Evolutionary conservation across 805 yeast genomes (phyloP), one percentile per base, ranked within the genome.

Genomic region (Ogataea saltuana): DNA sequence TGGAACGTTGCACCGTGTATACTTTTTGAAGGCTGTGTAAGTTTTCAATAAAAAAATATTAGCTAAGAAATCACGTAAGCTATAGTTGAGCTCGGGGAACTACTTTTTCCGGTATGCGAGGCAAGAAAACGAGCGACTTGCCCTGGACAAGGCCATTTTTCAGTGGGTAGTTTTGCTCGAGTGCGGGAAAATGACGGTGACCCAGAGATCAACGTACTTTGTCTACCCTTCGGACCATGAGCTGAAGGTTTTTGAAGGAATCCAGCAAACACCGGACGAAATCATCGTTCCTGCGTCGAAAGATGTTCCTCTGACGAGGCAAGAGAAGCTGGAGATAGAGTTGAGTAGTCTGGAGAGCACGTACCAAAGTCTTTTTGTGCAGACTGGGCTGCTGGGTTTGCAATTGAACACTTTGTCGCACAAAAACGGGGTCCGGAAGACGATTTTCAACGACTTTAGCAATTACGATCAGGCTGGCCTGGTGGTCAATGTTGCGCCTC

Each of bases 401-500:
- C 49, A 43, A 36, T 30, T 42, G 35, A 33, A 39, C 36, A 26
- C 40, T 21, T 37, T 15, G 12, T 28, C n/a, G 19, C 23, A 36
- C 28, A 23, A 16, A 20, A 33, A 25, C 10, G 27, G 42, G 16
- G 10, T 9, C 18, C 34, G 38, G 17, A 45, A 35, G 21, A 50
- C 58, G 2, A 50, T 56, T 2, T 58, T 58, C 32, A 46, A 44
- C 29, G 56, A 57, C 22, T 49, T 48, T 22, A 35, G 34, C 8
- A 42, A 41, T 29, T 21, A 41, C 16, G 39, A 48, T 11, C 42
- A 31, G 6, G 44, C 49, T 6, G 64, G 63, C 4, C 39, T 59
- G 15, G 19, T 39, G 10, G 41, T 61, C 9, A 53, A 60, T 28
- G 53, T 59, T 27, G 64, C 66, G 1, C 67, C 67, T 1, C 67